Conservation (phyloP, 2,329 filamentous ascomycete genomes). For the Pseudovirgaria hyperparasitica region DNA sequence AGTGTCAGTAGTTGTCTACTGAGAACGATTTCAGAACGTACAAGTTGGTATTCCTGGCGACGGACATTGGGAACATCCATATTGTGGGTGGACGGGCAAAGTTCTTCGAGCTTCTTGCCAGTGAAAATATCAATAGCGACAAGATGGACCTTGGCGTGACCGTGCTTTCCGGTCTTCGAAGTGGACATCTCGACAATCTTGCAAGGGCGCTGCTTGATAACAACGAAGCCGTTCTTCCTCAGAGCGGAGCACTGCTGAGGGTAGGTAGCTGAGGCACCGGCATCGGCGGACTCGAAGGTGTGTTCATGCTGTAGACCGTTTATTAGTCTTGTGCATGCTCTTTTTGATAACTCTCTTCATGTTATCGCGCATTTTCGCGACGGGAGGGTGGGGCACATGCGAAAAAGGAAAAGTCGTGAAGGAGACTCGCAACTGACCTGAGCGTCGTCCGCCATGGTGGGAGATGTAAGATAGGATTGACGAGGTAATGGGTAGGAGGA, state of each 20-base stretch:
- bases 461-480: conserved; percentile 25
- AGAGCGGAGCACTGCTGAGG: conserved; percentile 99
- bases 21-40: conserved; percentile 52
- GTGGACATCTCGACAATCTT: conserved; percentile 99
- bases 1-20: conserved; percentile 12
- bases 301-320: conserved; percentile 37
- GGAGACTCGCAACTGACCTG: conserved; percentile 38
- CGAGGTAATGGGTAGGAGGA: conserved; percentile 18
- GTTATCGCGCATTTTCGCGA: conserved; percentile 18
- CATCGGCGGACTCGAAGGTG: conserved; percentile 87
- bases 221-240: conserved; percentile 97
- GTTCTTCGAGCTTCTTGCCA: conserved; percentile 98
- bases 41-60: conserved; percentile 86
- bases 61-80: conserved; percentile 94
- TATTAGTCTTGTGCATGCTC: conserved; percentile 7
- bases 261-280: conserved; percentile 86
- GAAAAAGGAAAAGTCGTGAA: conserved; percentile 12
- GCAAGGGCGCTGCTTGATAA: conserved; percentile 98
- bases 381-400: conserved; percentile 27
- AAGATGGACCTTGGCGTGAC: conserved; percentile 99
- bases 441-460: conserved; percentile 54
- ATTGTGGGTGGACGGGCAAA: conserved; percentile 93
- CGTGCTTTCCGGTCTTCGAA: conserved; percentile 99
- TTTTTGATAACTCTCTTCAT: conserved; percentile 5
- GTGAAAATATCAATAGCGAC: conserved; percentile 99